Conservation (phyloP, 768 basidiomycete genomes). For the Dacryopinax spathularia region DNA sequence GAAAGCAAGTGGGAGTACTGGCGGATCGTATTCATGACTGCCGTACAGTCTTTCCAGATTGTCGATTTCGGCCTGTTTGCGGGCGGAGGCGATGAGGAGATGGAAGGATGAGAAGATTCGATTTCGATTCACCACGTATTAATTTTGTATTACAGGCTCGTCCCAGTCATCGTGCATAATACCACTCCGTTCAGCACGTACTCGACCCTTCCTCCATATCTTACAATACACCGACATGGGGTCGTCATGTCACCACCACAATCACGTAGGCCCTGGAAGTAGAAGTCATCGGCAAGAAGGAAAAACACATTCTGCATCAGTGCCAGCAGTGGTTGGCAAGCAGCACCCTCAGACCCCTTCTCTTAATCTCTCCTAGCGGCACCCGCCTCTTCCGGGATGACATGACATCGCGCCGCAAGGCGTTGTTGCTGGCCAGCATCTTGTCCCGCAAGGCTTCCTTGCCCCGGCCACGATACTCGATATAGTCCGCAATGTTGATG, state of each 20-base stretch:
- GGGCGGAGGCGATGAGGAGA: background rate
- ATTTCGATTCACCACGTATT: constrained; percentile 1
- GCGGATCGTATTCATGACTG: constrained; percentile 36
- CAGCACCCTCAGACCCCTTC: background rate
- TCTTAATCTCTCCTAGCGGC: background rate
- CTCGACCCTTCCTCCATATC: background rate
- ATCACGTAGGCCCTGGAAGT: background rate
- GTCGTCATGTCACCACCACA: background rate
- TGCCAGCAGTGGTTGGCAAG: constrained; percentile 3
- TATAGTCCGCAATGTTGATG: constrained; percentile 3
- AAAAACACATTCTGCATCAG: background rate
- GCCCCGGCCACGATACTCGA: background rate
- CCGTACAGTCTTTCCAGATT: constrained; percentile 49
- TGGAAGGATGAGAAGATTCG: background rate
- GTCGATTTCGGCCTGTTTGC: constrained; percentile 56
- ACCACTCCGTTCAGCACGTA: background rate
- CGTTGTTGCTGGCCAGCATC: constrained; percentile 1
- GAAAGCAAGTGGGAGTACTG: constrained; percentile 27
- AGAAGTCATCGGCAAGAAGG: background rate
- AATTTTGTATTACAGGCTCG: background rate
- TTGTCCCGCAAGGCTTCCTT: background rate
- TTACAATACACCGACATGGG: background rate
- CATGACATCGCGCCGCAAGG: constrained; percentile 1
- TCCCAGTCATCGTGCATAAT: background rate
- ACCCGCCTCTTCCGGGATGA: background rate